A percentile compares a stretch with the other conserved stretches of the same genome.
Conservation (phyloP, 2,329 filamentous ascomycete species). For the Cadophora gregata region DNA sequence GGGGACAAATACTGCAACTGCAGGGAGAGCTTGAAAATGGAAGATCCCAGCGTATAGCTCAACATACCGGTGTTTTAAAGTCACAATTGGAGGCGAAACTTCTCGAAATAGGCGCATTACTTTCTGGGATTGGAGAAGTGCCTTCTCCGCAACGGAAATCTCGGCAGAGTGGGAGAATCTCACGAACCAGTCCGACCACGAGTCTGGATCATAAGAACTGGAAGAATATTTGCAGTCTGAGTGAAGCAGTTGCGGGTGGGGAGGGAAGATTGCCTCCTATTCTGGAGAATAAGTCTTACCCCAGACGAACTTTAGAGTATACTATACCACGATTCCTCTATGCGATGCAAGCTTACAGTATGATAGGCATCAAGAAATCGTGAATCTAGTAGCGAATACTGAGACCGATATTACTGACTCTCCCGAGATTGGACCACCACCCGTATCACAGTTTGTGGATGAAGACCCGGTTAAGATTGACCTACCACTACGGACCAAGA, state of each 20-base stretch:
- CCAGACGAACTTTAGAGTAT: conserved; percentile 72
- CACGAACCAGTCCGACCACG: conserved; percentile 47
- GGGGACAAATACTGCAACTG: conserved; percentile 71
- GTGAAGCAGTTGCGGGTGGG: conserved; percentile 45
- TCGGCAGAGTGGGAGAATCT: conserved; percentile 46
- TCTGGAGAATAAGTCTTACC: conserved; percentile 70
- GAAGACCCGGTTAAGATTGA: conserved; percentile 60
- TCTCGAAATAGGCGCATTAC: conserved; percentile 69
- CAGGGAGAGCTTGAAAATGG: conserved; percentile 71
- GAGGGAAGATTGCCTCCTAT: conserved; percentile 66
- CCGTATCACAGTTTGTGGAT: conserved; percentile 63
- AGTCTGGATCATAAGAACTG: conserved; percentile 61
- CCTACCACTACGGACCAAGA: conserved; percentile 47
- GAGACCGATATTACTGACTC: conserved; percentile 57
- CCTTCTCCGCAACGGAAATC: conserved; percentile 59
- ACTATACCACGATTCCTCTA: conserved; percentile 38
- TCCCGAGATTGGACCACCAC: conserved; percentile 71
- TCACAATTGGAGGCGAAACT: conserved; percentile 75
- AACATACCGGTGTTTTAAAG: conserved; percentile 73
- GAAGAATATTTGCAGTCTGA: conserved; percentile 49
- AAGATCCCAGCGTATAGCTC: conserved; percentile 62
- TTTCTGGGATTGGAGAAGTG: conserved; percentile 68
- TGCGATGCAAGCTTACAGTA: conserved; percentile 23
- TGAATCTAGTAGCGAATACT: conserved; percentile 35
- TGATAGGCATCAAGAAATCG: conserved; percentile 42